These are phyloP conservation scores for Cyberlindnera americana DNA, from an alignment of 805 yeast genomes.

Conservation along the genomic window DNA sequence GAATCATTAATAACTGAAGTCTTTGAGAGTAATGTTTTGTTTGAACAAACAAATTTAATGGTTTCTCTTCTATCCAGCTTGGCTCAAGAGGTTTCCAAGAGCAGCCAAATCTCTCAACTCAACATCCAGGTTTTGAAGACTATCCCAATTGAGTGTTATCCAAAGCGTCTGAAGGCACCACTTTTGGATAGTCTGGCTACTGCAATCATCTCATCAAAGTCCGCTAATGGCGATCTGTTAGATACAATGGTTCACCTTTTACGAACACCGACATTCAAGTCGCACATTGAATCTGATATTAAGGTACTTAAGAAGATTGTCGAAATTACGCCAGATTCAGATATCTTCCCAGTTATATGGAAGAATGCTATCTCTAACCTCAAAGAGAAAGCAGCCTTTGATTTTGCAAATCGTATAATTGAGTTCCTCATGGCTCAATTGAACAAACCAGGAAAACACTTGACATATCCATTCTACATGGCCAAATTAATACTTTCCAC, in stretches of 20 bases:
- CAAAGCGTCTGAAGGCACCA: slow-evolving; percentile 33
- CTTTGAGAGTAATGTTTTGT: slow-evolving; percentile 37
- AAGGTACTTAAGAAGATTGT: slow-evolving; percentile 23
- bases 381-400: slow-evolving; percentile 28
- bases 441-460: slow-evolving; percentile 6
- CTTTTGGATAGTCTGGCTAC: slow-evolving; percentile 24
- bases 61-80: slow-evolving; percentile 27
- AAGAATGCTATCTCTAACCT: slow-evolving; percentile 37
- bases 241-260: slow-evolving; percentile 38
- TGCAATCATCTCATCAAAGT: slow-evolving; percentile 5
- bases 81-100: slow-evolving; percentile 7
- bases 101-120: not conserved
- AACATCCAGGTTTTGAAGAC: slow-evolving; percentile 10
- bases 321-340: slow-evolving; percentile 13
- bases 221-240: slow-evolving; percentile 10
- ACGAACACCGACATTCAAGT: slow-evolving; percentile 49
- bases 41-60: slow-evolving; percentile 45
- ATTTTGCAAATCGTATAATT: slow-evolving; percentile 24
- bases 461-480: slow-evolving; percentile 14
- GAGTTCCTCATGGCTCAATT: slow-evolving; percentile 18
- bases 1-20: slow-evolving; percentile 23
- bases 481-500: slow-evolving; percentile 16
- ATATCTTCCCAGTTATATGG: slow-evolving; percentile 39
- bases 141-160: slow-evolving; percentile 50
- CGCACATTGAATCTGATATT: slow-evolving; percentile 46